These are phyloP conservation scores for Suillus fuscotomentosus DNA, from an alignment of 768 basidiomycete species.

Conservation along the genomic window DNA sequence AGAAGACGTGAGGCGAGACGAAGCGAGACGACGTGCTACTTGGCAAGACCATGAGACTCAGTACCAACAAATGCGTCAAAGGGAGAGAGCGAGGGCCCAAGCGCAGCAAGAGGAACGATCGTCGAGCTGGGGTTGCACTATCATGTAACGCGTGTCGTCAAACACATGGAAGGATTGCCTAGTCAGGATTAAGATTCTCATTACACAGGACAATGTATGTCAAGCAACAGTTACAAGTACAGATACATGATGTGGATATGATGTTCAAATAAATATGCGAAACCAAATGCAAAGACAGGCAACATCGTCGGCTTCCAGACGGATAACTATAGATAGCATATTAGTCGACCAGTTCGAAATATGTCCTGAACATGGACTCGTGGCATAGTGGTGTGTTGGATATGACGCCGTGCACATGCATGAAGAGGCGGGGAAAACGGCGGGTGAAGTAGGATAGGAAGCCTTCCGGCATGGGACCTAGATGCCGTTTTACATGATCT, in stretches of 20 bases:
- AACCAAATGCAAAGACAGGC: neutral
- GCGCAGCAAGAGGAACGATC: conserved; percentile 4
- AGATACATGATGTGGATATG: conserved; percentile 12
- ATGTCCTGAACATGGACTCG: conserved; percentile 89
- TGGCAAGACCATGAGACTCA: neutral
- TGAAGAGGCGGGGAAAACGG: conserved; percentile 87
- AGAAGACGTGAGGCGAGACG: neutral
- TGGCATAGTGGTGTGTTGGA: conserved; percentile 63
- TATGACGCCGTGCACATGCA: conserved; percentile 90
- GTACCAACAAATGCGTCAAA: neutral
- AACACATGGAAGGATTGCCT: neutral
- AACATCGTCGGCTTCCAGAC: conserved; percentile 11
- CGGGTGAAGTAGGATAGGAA: conserved; percentile 92
- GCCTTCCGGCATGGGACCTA: conserved; percentile 91
- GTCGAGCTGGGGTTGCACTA: conserved; percentile 21
- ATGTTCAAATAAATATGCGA: conserved; percentile 10
- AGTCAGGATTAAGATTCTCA: conserved; percentile 2
- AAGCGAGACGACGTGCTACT: neutral
- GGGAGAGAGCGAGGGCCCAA: too few species aligned
- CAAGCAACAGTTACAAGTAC: conserved; percentile 6
- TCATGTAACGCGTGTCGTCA: conserved; percentile 18
- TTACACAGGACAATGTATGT: neutral
- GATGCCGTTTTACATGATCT: conserved; percentile 81
- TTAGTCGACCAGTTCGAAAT: conserved; percentile 72
- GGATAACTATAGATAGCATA: conserved; percentile 4